Evolutionary conservation across 1,284 basidiomycete genomes (phyloP), one percentile per base, ranked within the genome.

Genomic region (Austroboletus novae-zelandiae): DNA sequence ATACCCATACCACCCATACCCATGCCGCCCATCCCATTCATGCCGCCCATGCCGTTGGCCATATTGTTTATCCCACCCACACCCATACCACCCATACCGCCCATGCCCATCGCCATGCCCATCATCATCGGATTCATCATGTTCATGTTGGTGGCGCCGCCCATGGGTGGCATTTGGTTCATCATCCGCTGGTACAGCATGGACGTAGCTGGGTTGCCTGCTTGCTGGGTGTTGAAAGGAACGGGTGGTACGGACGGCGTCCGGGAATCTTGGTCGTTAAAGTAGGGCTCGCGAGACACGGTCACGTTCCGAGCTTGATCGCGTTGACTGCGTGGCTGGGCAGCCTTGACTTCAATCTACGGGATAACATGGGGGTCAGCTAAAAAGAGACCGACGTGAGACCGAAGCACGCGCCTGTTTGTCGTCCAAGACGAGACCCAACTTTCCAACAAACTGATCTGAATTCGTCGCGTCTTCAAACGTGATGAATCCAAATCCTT

Each of bases 401-500:
- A 9, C n/a, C 6, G 25, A 20, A 37, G 3, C 9, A 61, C 69
- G 48, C 50, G 86, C 89, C 77, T 86, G 78, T 62, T 91, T 90
- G 47, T 90, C 90, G 57, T 93, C 90, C 42, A 93, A 68, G 39
- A 86, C 74, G 31, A 91, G 74, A 18, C 84, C 84, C 25, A 80
- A 69, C 61, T 86, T 82, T 5, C 81, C 83, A 52, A 92, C 81
- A 10, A 89, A 77, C 52, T 83, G 81, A 37, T 89, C 84, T 13
- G 88, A 83, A 54, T 84, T 83, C 35, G 72, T 76, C 25, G 84
- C 79, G 54, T 92, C 89, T 62, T 91, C 86, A 66, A 94, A 96
- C 0, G 93, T 96, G 30, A 96, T 86, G 61, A 97, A 97, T 1
- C 94, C 94, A 58, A 95, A 97, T 2, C 94, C 94, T 64, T 96